These are phyloP conservation scores for Xylaria sp. DNA, from an alignment of 2,329 filamentous ascomycete species.

Conservation along the genomic window DNA sequence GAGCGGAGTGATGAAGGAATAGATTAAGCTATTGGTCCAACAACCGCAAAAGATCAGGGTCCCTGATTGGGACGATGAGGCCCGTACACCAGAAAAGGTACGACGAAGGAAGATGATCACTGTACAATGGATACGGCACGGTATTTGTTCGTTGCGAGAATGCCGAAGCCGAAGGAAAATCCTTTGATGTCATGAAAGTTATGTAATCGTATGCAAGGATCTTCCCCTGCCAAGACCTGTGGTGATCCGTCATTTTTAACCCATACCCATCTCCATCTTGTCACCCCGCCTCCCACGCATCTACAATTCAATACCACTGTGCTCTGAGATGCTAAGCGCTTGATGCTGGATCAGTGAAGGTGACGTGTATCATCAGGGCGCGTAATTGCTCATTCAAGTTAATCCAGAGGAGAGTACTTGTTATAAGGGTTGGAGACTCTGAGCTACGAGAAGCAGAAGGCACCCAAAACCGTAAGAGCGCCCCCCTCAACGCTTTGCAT, in stretches of 20 bases:
- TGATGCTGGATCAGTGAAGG: background rate
- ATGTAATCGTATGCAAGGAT: constrained; percentile 16
- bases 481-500: no score
- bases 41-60: background rate
- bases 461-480: no score
- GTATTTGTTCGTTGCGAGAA: no score
- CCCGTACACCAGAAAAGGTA: no score
- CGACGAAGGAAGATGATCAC: no score
- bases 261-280: background rate
- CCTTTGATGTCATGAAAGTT: constrained; percentile 7
- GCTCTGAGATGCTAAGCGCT: constrained; percentile 8
- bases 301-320: background rate
- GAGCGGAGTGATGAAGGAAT: background rate
- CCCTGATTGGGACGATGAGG: background rate
- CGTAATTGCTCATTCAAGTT: background rate
- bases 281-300: background rate
- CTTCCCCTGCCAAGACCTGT: constrained; percentile 20
- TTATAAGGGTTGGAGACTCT: no score
- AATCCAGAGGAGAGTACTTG: no score
- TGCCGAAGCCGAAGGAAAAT: background rate
- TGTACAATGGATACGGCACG: no score
- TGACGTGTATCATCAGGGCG: background rate
- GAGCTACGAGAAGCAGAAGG: no score
- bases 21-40: background rate
- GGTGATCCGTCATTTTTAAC: constrained; percentile 15